Conservation (phyloP, 2,329 filamentous ascomycete genomes). For the Aspergillus novoparasiticus region DNA sequence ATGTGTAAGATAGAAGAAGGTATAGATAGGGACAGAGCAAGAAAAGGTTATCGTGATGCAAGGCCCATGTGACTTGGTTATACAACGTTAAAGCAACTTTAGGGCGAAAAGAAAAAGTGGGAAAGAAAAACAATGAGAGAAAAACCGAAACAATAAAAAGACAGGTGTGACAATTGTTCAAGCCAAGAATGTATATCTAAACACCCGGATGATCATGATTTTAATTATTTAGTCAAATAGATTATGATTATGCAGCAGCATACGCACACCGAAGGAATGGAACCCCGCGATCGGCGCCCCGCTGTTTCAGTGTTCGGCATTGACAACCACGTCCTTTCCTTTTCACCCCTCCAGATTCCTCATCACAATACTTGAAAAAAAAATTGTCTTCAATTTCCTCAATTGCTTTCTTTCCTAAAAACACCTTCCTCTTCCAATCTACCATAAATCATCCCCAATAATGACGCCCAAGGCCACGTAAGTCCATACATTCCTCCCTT, state of each 20-base stretch:
- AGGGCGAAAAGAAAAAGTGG: too few species aligned
- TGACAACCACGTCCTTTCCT: not conserved
- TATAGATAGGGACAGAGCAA: not conserved
- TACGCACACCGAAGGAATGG: not conserved
- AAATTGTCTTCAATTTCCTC: not conserved
- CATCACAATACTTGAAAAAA: not conserved
- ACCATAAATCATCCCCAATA: constrained; percentile 15
- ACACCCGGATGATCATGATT: not conserved
- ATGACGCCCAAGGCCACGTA: constrained; percentile 48
- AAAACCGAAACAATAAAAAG: not conserved
- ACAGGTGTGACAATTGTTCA: not conserved
- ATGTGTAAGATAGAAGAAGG: too few species aligned
- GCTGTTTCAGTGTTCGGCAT: constrained; percentile 16
- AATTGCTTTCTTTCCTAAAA: not conserved
- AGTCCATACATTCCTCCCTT: constrained; percentile 13
- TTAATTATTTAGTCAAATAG: not conserved
- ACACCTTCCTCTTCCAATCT: not conserved
- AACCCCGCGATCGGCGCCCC: constrained; percentile 30
- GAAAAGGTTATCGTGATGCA: not conserved
- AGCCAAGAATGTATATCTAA: not conserved
- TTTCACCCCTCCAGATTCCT: constrained; percentile 9
- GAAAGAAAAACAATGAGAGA: not conserved
- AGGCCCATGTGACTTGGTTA: not conserved
- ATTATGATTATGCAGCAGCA: not conserved
- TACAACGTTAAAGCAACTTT: not conserved